Percentiles rank a stretch among this genome's conserved stretches.
These are phyloP conservation scores for Conticribra guillardii DNA, from an alignment of 108 stramenopile genomes.

Conservation along the genomic window DNA sequence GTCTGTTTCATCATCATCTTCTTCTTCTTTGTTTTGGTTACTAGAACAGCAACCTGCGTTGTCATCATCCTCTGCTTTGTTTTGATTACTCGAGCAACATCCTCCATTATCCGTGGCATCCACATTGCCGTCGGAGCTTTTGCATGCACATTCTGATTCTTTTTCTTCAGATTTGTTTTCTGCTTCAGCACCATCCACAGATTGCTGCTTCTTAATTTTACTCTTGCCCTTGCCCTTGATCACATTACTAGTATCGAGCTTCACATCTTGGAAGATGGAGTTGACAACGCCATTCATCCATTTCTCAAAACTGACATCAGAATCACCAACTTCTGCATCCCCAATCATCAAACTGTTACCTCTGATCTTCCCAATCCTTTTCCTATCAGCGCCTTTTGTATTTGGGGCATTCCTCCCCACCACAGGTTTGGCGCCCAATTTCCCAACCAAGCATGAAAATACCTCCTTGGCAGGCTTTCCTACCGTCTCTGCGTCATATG, in stretches of 20 bases:
- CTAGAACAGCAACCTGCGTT: constrained; percentile 3
- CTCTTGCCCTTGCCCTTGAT: background rate
- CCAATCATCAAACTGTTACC: constrained; percentile 55
- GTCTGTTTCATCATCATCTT: constrained; percentile 43
- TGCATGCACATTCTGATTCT: constrained; percentile 20
- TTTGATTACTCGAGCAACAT: constrained; percentile 14
- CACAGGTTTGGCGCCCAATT: constrained; percentile 67
- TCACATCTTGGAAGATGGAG: constrained; percentile 5
- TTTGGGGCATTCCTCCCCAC: constrained; percentile 21
- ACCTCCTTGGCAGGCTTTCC: constrained; percentile 84
- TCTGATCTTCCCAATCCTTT: constrained; percentile 9
- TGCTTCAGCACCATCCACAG: background rate
- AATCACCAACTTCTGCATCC: constrained; percentile 81
- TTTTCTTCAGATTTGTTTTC: background rate
- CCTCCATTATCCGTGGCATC: constrained; percentile 4
- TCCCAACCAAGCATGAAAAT: constrained; percentile 49
- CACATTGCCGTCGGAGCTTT: background rate
- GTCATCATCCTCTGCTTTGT: constrained; percentile 19
- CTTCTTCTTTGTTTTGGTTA: constrained; percentile 38
- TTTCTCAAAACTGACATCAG: constrained; percentile 43
- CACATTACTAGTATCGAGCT: background rate
- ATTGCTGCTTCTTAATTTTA: constrained; percentile 2
- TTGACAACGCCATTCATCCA: constrained; percentile 52
- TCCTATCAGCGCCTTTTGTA: constrained; percentile 34
- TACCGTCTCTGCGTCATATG: constrained; percentile 73